phyloP scores from a whole-genome alignment of 169 alveolate species.

The Plasmodium sp. region DNA sequence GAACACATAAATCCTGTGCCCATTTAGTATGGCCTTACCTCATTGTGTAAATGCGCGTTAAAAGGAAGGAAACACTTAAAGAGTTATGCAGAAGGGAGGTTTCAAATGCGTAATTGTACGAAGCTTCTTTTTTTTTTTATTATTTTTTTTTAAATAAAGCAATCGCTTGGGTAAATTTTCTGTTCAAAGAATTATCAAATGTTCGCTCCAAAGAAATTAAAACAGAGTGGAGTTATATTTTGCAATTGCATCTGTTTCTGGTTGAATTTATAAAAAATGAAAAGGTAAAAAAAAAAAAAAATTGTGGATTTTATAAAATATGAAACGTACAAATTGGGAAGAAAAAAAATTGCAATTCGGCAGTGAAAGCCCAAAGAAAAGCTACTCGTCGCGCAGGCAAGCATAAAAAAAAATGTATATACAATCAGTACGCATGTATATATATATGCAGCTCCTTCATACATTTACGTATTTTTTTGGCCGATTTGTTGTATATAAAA shows the following conservation, averaged over 20 bases:
- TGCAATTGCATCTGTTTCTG: background rate
- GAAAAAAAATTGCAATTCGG: background rate
- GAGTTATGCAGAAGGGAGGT: background rate
- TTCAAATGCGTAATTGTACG: background rate
- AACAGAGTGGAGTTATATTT: background rate
- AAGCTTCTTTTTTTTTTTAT: background rate
- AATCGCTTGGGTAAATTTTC: background rate
- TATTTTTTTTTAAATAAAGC: background rate
- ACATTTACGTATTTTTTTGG: background rate
- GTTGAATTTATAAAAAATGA: background rate
- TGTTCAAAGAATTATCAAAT: background rate
- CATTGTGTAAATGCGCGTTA: background rate
- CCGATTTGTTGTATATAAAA: background rate
- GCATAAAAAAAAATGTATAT: background rate
- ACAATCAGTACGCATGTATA: background rate
- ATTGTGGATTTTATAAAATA: background rate
- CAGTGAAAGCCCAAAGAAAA: background rate
- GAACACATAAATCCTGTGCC: background rate
- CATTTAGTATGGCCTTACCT: background rate
- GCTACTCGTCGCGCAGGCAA: background rate
- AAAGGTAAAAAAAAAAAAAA: background rate
- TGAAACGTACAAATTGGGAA: background rate
- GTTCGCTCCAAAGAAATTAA: background rate
- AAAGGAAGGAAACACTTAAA: background rate
- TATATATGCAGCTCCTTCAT: background rate